Evolutionary conservation across 768 basidiomycete genomes (phyloP).

Genomic region (Pleurotus eryngii): DNA sequence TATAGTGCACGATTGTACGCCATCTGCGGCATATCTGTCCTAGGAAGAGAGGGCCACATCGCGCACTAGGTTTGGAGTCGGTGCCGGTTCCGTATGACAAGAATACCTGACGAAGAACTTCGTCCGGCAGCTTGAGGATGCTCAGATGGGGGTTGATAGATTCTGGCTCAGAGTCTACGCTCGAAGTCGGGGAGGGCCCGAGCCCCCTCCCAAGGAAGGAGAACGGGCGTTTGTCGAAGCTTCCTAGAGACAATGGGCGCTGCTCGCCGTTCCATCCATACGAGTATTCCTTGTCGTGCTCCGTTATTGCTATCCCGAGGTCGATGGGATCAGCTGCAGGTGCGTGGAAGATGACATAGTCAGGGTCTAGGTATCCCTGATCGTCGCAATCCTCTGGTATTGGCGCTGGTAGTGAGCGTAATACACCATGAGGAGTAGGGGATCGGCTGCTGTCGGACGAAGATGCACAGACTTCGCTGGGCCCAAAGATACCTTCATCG

Average conservation of each 20-base stretch:
- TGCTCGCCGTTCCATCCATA: background rate
- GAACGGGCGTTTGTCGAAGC: background rate
- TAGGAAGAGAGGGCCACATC: background rate
- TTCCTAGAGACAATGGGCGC: background rate
- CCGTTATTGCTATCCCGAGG: background rate
- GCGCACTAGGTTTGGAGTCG: background rate
- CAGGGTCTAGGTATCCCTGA: conserved; percentile 1
- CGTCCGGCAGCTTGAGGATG: background rate
- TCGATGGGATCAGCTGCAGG: background rate
- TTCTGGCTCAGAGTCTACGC: background rate
- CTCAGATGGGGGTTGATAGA: background rate
- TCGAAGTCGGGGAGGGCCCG: background rate
- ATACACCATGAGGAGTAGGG: background rate
- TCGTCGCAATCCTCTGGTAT: background rate
- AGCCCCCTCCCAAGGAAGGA: background rate
- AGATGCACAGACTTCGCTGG: background rate
- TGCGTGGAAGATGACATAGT: background rate
- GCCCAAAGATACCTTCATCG: conserved; percentile 1
- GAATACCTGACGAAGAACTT: background rate
- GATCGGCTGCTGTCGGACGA: background rate
- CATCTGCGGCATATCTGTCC: conserved; percentile 1
- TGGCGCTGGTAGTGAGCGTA: background rate
- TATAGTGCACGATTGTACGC: background rate
- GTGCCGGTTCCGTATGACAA: background rate
- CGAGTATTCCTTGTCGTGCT: background rate